Conservation (phyloP, 1,284 basidiomycete species). For the Salmacisia buchloeana region DNA sequence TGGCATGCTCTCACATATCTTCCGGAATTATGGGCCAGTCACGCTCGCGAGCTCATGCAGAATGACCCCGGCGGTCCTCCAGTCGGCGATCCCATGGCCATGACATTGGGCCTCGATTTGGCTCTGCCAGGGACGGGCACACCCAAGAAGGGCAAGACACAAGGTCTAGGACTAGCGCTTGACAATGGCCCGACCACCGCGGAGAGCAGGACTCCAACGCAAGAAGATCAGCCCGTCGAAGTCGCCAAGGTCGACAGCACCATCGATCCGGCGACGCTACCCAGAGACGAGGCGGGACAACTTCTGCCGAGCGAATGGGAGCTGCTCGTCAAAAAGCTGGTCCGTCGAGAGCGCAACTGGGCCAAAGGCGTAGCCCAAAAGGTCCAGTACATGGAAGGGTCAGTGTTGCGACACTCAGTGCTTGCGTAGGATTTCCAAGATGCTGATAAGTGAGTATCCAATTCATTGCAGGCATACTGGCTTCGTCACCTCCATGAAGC, state of each 20-base stretch:
- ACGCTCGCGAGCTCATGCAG: slow-evolving; percentile 67
- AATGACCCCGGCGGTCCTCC: slow-evolving; percentile 60
- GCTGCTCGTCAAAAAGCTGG: slow-evolving; percentile 70
- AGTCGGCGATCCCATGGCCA: slow-evolving; percentile 5
- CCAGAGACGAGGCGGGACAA: slow-evolving; percentile 9
- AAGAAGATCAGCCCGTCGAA: neutral
- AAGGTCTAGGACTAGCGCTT: neutral
- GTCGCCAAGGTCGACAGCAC: neutral
- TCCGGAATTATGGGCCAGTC: slow-evolving; percentile 70
- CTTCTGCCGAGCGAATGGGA: slow-evolving; percentile 51
- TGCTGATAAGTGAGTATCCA: neutral
- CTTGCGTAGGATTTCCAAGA: no score
- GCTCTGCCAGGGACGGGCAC: neutral
- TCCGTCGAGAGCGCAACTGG: slow-evolving; percentile 82
- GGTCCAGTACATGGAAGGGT: slow-evolving; percentile 68
- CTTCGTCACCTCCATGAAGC: slow-evolving; percentile 76
- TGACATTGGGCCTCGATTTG: neutral
- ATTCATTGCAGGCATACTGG: slow-evolving; percentile 60
- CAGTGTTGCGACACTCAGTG: no score
- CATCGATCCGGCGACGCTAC: slow-evolving; percentile 17
- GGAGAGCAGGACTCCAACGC: neutral
- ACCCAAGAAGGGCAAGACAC: neutral
- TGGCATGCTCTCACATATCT: slow-evolving; percentile 67
- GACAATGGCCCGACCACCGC: neutral
- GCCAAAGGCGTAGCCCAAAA: slow-evolving; percentile 62